Evolutionary conservation across 1,284 basidiomycete species (phyloP).

Genomic region (Boletus semigastroideus): DNA sequence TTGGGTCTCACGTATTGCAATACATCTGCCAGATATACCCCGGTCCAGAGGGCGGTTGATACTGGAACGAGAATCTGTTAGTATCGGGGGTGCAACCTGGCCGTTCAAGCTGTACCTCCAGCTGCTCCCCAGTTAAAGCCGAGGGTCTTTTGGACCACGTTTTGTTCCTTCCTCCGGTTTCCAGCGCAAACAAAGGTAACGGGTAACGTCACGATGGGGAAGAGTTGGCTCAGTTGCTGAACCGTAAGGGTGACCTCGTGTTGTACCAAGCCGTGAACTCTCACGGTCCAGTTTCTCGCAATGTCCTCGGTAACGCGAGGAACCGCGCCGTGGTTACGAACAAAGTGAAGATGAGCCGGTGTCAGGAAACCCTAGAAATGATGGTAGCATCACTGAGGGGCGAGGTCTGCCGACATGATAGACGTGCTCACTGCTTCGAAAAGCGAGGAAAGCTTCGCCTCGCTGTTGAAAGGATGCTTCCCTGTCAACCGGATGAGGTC

Average conservation of each 20-base stretch:
- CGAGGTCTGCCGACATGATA: neutral
- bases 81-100: neutral
- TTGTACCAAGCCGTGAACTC: slow-evolving; percentile 51
- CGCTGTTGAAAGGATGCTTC: slow-evolving; percentile 63
- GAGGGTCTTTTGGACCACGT: slow-evolving; percentile 61
- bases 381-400: neutral
- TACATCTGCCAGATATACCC: slow-evolving; percentile 62
- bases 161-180: slow-evolving; percentile 70
- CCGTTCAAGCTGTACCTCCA: slow-evolving; percentile 28
- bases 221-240: slow-evolving; percentile 45
- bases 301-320: slow-evolving; percentile 46
- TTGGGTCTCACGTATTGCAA: slow-evolving; percentile 50
- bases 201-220: slow-evolving; percentile 59
- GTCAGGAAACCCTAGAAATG: slow-evolving; percentile 55
- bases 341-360: slow-evolving; percentile 62
- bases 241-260: slow-evolving; percentile 44
- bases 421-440: slow-evolving; percentile 32
- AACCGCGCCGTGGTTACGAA: slow-evolving; percentile 67
- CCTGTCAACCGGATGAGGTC: slow-evolving; percentile 50
- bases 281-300: slow-evolving; percentile 49
- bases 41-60: slow-evolving; percentile 66
- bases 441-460: slow-evolving; percentile 51
- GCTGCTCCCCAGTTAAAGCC: slow-evolving; percentile 61
- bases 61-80: slow-evolving; percentile 24
- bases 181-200: slow-evolving; percentile 70